phyloP scores from a whole-genome alignment of 2,329 filamentous ascomycete species.

The Neofusicoccum kwambonambiense region DNA sequence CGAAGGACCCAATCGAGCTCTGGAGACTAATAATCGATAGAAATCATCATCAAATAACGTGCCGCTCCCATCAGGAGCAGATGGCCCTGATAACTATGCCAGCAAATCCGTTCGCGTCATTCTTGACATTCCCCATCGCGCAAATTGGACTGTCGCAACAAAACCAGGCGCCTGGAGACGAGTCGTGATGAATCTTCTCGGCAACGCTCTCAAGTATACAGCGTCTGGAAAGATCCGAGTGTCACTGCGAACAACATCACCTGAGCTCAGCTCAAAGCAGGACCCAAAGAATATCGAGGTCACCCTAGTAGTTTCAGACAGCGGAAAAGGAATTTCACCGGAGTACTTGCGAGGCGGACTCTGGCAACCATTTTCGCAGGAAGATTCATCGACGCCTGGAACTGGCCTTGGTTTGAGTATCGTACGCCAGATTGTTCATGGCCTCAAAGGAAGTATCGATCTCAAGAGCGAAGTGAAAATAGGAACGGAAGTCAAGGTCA shows the following conservation, averaged over 20 bases:
- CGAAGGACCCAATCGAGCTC: not conserved
- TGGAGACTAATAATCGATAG: not conserved
- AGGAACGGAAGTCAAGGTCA: conserved; percentile 20
- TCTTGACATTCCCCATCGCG: conserved; percentile 51
- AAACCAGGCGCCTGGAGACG: conserved; percentile 54
- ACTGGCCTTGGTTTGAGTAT: conserved; percentile 23
- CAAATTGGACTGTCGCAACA: conserved; percentile 53
- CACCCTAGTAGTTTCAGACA: conserved; percentile 18
- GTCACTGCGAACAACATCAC: conserved; percentile 6
- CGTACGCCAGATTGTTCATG: conserved; percentile 19
- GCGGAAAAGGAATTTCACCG: conserved; percentile 21
- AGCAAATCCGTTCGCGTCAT: conserved; percentile 38
- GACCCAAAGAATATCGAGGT: conserved; percentile 29
- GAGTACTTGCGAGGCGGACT: conserved; percentile 19
- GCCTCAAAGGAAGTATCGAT: conserved; percentile 17
- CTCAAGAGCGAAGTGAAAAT: conserved; percentile 16
- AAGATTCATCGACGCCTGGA: conserved; percentile 20
- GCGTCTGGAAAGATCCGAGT: not conserved
- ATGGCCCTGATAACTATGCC: not conserved
- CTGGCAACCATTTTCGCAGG: conserved; percentile 21
- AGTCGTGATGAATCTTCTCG: conserved; percentile 63
- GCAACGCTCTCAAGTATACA: conserved; percentile 64
- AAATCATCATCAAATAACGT: not conserved
- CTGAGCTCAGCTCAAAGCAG: not conserved
- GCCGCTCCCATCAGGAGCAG: not conserved